Conservation (phyloP, 2,329 filamentous ascomycete species). For the Talaromyces sp. region DNA sequence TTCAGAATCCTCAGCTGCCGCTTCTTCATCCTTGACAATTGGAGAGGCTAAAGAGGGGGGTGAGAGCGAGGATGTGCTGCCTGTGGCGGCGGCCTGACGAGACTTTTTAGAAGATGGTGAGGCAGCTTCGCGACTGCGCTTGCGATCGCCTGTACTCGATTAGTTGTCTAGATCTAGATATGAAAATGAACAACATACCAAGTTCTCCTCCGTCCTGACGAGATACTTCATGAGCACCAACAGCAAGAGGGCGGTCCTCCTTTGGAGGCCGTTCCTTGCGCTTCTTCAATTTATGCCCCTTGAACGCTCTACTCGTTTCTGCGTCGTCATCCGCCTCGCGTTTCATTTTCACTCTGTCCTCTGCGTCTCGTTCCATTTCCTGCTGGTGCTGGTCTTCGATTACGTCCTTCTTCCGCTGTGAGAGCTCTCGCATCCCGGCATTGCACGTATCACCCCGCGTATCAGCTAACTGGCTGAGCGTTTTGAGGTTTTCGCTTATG, state of each 20-base stretch:
- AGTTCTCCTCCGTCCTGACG: constrained; percentile 61
- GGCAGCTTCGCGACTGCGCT: constrained; percentile 22
- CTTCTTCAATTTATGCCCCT: constrained; percentile 68
- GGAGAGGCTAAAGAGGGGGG: constrained; percentile 41
- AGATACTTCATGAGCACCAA: constrained; percentile 61
- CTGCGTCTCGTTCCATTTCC: constrained; percentile 47
- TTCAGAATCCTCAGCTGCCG: constrained; percentile 62
- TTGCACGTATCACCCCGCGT: constrained; percentile 57
- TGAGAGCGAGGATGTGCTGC: constrained; percentile 39
- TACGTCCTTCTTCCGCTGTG: constrained; percentile 56
- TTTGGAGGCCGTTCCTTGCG: constrained; percentile 67
- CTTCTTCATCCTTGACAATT: constrained; percentile 57
- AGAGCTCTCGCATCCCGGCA: constrained; percentile 57
- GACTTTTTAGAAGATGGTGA: constrained; percentile 40
- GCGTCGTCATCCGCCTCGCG: constrained; percentile 45
- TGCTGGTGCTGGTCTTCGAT: constrained; percentile 50
- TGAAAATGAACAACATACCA: constrained; percentile 20
- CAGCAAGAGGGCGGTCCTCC: constrained; percentile 58
- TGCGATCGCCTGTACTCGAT: constrained; percentile 16
- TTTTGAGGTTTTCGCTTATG: constrained; percentile 54
- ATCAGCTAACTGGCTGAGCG: constrained; percentile 56
- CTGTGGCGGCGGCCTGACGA: constrained; percentile 34
- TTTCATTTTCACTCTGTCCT: constrained; percentile 49
- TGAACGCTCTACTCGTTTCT: constrained; percentile 46
- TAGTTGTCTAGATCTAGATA: not conserved